Evolutionary conservation across 192 early-diverging fungal species (phyloP), one percentile per base, ranked within the genome.

Genomic region (Rhizophagus prolifer): DNA sequence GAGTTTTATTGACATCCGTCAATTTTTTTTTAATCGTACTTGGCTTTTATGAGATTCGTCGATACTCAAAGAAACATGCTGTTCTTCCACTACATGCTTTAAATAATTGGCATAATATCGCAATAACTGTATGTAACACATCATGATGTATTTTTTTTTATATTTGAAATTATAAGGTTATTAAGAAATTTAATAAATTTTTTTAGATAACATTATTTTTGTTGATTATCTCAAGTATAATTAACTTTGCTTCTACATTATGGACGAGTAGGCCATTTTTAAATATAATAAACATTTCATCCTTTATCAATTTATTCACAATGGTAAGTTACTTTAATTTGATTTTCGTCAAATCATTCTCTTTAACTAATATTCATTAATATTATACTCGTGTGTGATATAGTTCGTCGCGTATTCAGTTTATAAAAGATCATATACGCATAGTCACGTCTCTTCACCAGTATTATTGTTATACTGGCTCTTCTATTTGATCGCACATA

Each of bases 401-500:
- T 58, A 81, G 80, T n/a, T 81, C 13, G 78, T 82, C 16, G 84
- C 68, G 3, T 65, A 63, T 34, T 50, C 64, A 16, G 30, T 85
- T 31, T 78, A 82, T 41, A 75, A 83, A 12, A 60, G 75, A 34
- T 78, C 83, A 9, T 83, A 80, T 60, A 79, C 65, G 14, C 62
- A 82, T 26, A 81, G 75, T 61, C 69, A 82, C 36, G 75, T 84
- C 13, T 68, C 88, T 10, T 91, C 90, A 9, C 81, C 85, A 12
- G 76, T 86, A 4, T 80, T 93, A 25, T 78, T 90, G 4, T 84
- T 93, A 31, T 91, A 86, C 68, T 91, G 90, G 90, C 72, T 92
- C 46, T 81, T 85, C 13, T 74, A 64, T 34, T 21, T 85, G 12
- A 62, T 86, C 3, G 64, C 71, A 12, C 66, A 81, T 58, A 31